Base-by-base conservation (phyloP, 805 yeast species). In the Nakazawaea molendinolei region DNA sequence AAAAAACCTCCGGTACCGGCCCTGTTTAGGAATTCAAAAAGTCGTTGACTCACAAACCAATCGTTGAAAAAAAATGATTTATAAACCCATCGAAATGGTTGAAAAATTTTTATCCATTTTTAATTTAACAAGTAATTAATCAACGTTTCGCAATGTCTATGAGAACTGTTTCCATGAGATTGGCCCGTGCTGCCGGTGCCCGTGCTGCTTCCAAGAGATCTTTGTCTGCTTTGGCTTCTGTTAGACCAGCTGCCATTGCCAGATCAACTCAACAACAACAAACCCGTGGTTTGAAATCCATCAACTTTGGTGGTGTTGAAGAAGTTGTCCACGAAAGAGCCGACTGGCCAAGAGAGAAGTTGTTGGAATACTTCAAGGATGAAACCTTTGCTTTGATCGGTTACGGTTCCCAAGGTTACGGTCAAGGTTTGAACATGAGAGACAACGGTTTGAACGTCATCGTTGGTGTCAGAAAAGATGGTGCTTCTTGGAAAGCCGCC, bases 341-440 rank as follows among this genome's bases (percentile, higher is more conserved):
- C 56, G 98, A 92, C 84, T 92, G 98, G 98, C 98, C 98, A 69
- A 76, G 82, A 65, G 97, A 90, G 72, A 90, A 85, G 75, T 75
- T 92, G 58, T 76, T 81, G 47, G 89, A 86, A 58, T 92, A 89
- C 78, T 92, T 92, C 87, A 90, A 92, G 79, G 73, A 89, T 68
- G 97, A 92, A 66, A 92, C 98, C 44, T 73, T 92, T 60, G 97
- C 98, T 51, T 71, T 92, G 60, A 89, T 92, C 53, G 98, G 98
- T 69, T 92, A 92, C 80, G 98, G 98, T 63, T 90, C 98, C 51
- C 98, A 92, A 74, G 98, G 98, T 76, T 90, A 92, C 77, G 98
- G 98, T 64, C 98, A 92, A 76, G 97, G 97, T 70, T 79, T 92
- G 56, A 92, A 92, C 87, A 73, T 94, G 74, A 86, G 98, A 74